Conservation (phyloP, 129 eudicot genomes). For the Logfia minima region DNA sequence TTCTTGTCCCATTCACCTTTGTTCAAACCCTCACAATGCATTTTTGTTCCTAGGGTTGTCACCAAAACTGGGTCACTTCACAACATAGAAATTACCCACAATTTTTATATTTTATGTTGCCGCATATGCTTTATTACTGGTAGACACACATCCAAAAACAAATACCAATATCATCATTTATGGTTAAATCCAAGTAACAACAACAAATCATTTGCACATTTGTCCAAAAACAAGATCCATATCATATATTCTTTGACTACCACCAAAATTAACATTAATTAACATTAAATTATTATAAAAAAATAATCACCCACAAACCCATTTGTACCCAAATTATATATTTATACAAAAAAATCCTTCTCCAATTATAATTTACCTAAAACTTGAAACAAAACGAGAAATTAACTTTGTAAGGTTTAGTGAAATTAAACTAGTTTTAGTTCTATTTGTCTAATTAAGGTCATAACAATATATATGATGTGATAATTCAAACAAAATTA, state of each 20-base stretch:
- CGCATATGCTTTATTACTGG: slow-evolving; percentile 13
- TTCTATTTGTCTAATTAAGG: too few relatives aligned
- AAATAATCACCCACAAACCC: too few relatives aligned
- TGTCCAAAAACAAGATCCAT: not conserved
- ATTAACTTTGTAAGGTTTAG: too few relatives aligned
- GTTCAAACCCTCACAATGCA: slow-evolving; percentile 27
- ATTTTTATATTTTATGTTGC: slow-evolving; percentile 12
- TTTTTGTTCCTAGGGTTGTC: slow-evolving; percentile 21
- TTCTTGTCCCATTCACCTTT: slow-evolving; percentile 57
- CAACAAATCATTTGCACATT: not conserved
- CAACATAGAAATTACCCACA: slow-evolving; percentile 19
- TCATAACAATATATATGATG: too few relatives aligned
- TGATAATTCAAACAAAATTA: too few relatives aligned
- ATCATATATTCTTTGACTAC: not conserved
- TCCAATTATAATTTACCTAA: too few relatives aligned
- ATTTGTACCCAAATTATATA: too few relatives aligned
- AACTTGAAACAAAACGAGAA: too few relatives aligned
- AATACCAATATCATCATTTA: not conserved
- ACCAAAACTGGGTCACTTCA: slow-evolving; percentile 26
- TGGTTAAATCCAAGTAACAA: not conserved
- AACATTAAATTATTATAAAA: too few relatives aligned
- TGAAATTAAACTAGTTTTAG: too few relatives aligned
- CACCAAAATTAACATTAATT: too few relatives aligned
- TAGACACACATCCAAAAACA: not conserved
- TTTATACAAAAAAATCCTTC: too few relatives aligned